Conservation (phyloP, 2,329 filamentous ascomycete species). For the Parascedosporium putredinis region DNA sequence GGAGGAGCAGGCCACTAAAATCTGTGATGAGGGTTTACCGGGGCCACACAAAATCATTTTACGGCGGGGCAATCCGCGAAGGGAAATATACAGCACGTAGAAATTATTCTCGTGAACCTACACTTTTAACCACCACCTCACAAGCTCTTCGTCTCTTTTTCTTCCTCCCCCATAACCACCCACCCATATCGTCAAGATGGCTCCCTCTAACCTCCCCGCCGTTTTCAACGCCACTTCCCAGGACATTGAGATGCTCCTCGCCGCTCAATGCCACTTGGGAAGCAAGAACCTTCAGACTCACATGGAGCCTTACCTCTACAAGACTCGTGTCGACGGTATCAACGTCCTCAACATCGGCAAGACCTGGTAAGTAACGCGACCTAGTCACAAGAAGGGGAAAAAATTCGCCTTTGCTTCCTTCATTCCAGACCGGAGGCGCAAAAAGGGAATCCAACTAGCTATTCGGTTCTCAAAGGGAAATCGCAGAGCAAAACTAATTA, state of each 20-base stretch:
- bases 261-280: constrained; percentile 91
- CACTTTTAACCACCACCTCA: neutral
- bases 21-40: constrained; percentile 8
- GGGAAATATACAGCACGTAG: constrained; percentile 4
- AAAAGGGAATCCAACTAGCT: neutral
- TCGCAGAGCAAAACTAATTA: too few relatives aligned
- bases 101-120: constrained; percentile 4
- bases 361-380: constrained; percentile 88
- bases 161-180: neutral
- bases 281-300: constrained; percentile 99
- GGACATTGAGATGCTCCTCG: constrained; percentile 99
- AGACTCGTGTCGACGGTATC: constrained; percentile 96
- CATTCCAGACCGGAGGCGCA: too few relatives aligned
- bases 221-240: constrained; percentile 94
- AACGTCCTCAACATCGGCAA: constrained; percentile 99
- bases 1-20: neutral
- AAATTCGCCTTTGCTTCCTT: too few relatives aligned
- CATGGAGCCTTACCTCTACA: constrained; percentile 99
- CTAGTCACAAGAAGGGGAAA: too few relatives aligned
- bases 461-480: too few relatives aligned
- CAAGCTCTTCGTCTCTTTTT: neutral
- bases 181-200: constrained; percentile 58
- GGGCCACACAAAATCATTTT: constrained; percentile 8
- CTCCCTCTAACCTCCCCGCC: constrained; percentile 85
- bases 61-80: constrained; percentile 2